Evolutionary conservation across 768 basidiomycete species (phyloP).

Genomic region (Rhizopogon sp.): DNA sequence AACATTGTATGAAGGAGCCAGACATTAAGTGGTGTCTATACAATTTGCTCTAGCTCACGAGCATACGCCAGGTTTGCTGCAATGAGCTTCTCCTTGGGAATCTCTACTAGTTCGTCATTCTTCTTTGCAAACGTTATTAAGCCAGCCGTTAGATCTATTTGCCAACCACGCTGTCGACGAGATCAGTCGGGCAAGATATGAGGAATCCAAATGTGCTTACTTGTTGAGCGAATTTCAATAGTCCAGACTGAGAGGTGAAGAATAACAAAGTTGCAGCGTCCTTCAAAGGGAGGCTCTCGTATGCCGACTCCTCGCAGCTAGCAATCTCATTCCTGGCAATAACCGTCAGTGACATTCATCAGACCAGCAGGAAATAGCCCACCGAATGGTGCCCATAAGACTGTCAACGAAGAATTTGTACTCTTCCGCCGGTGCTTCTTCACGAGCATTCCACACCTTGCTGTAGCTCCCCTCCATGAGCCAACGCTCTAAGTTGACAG

Average conservation of each 20-base stretch:
- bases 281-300: slow-evolving; percentile 83
- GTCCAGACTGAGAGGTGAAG: slow-evolving; percentile 78
- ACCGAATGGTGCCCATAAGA: slow-evolving; percentile 93
- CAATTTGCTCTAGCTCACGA: slow-evolving; percentile 87
- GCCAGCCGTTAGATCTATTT: slow-evolving; percentile 65
- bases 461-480: slow-evolving; percentile 99
- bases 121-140: slow-evolving; percentile 78
- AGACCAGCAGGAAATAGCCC: slow-evolving; percentile 12
- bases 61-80: slow-evolving; percentile 75
- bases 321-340: slow-evolving; percentile 86
- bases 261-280: slow-evolving; percentile 91
- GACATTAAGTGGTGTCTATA: slow-evolving; percentile 38
- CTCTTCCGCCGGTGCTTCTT: slow-evolving; percentile 88
- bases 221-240: slow-evolving; percentile 77
- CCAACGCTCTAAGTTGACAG: slow-evolving; percentile 92
- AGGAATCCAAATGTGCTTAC: slow-evolving; percentile 34
- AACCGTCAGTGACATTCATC: slow-evolving; percentile 3
- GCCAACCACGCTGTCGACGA: slow-evolving; percentile 68
- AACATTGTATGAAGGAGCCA: not conserved
- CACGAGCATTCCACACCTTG: slow-evolving; percentile 95
- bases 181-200: not conserved
- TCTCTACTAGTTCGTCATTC: slow-evolving; percentile 77
- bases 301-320: slow-evolving; percentile 92
- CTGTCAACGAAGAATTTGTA: slow-evolving; percentile 94
- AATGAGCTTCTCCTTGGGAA: slow-evolving; percentile 83